These are phyloP conservation scores for Coniophora puteana DNA, from an alignment of 1,284 basidiomycete genomes.

Conservation along the genomic window DNA sequence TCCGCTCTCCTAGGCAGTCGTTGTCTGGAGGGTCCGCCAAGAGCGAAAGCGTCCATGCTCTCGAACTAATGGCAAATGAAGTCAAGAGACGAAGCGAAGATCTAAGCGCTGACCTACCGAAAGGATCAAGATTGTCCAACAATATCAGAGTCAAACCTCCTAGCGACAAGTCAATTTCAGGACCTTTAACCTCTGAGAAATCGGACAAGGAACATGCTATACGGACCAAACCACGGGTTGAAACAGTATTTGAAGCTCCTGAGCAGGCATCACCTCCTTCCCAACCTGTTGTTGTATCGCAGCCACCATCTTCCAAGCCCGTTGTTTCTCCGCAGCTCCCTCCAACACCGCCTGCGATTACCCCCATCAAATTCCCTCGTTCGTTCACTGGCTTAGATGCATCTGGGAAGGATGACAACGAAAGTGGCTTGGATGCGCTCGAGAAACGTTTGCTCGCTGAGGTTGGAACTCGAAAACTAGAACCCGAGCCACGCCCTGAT, in stretches of 20 bases:
- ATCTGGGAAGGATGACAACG: constrained; percentile 15
- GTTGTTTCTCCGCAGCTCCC: constrained; percentile 31
- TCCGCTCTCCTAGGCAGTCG: constrained; percentile 26
- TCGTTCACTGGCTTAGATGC: constrained; percentile 18
- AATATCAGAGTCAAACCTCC: constrained; percentile 13
- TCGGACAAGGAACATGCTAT: constrained; percentile 32
- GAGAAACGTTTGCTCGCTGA: constrained; percentile 58
- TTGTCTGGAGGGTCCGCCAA: constrained; percentile 37
- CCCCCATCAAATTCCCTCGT: constrained; percentile 33
- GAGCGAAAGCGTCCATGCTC: constrained; percentile 55
- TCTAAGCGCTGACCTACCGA: constrained; percentile 38
- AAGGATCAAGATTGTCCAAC: constrained; percentile 13
- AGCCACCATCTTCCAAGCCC: no score
- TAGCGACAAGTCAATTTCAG: constrained; percentile 56
- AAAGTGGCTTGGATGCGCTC: constrained; percentile 60
- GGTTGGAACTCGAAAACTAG: constrained; percentile 60
- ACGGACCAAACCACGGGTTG: constrained; percentile 21
- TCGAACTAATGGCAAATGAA: constrained; percentile 67
- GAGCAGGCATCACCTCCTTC: constrained; percentile 10
- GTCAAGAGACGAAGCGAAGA: constrained; percentile 36
- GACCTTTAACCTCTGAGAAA: no score
- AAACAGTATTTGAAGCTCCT: constrained; percentile 17
- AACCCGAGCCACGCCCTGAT: constrained; percentile 35
- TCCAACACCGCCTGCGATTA: constrained; percentile 51
- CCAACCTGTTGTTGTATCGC: constrained; percentile 13